Evolutionary conservation across 495 filamentous ascomycete species (phyloP).

Genomic region (Trichoderma reesei): DNA sequence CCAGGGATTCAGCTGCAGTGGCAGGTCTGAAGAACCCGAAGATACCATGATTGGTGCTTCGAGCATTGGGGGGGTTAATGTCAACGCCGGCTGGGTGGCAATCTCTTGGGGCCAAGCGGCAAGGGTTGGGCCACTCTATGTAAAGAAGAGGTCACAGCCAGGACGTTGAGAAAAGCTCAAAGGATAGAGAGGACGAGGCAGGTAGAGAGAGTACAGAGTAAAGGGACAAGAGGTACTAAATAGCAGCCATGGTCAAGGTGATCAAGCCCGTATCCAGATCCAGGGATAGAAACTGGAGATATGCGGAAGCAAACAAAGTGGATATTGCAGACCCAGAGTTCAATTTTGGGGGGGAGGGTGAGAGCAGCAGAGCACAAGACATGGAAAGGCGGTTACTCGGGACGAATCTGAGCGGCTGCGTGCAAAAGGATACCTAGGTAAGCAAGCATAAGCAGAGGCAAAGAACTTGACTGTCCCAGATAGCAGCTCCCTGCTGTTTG

Average conservation of each 20-base stretch:
- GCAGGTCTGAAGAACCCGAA: background rate
- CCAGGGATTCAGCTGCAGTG: conserved; percentile 6
- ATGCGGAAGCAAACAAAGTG: background rate
- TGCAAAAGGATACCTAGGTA: no score
- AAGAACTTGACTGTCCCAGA: no score
- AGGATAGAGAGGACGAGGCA: background rate
- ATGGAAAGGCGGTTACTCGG: background rate
- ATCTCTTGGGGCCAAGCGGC: background rate
- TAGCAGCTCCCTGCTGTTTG: no score
- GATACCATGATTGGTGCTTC: background rate
- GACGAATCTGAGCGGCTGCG: no score
- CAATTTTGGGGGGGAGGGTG: no score
- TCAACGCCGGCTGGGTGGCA: background rate
- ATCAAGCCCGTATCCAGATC: background rate
- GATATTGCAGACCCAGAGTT: no score
- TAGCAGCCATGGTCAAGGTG: background rate
- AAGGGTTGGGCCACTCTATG: background rate
- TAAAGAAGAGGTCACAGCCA: background rate
- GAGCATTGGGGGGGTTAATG: background rate
- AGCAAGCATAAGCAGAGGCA: no score
- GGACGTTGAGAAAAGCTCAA: background rate
- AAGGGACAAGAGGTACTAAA: background rate
- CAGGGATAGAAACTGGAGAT: background rate
- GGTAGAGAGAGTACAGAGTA: background rate
- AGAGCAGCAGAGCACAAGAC: background rate